Evolutionary conservation across 495 filamentous ascomycete species (phyloP).

Genomic region (Amniculicola lignicola): DNA sequence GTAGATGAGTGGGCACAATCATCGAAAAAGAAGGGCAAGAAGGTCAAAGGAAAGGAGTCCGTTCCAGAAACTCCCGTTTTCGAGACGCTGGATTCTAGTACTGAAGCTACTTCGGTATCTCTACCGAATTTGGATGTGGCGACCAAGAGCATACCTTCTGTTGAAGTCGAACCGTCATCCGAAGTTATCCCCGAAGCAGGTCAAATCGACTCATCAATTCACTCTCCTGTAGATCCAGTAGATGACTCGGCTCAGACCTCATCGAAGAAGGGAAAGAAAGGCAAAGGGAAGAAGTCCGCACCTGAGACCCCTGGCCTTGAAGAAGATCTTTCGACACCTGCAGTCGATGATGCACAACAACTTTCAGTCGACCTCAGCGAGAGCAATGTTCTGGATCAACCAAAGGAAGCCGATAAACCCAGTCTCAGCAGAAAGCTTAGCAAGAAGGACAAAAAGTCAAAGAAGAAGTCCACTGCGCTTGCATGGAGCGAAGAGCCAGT

Average conservation of each 20-base stretch:
- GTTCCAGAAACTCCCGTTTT: conserved; percentile 6
- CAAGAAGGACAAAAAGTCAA: conserved; percentile 34
- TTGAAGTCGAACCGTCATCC: too few relatives aligned
- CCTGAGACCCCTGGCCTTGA: conserved; percentile 15
- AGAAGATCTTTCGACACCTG: too few relatives aligned
- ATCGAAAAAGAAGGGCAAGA: conserved; percentile 24
- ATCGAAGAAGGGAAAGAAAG: conserved; percentile 25
- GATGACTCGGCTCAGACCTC: neutral
- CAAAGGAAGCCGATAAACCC: conserved; percentile 11
- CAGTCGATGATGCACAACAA: too few relatives aligned
- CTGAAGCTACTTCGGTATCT: neutral
- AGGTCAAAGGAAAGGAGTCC: conserved; percentile 30
- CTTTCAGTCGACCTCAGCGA: too few relatives aligned
- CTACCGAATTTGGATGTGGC: neutral
- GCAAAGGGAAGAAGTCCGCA: conserved; percentile 27
- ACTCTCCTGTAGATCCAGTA: neutral
- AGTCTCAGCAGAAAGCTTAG: conserved; percentile 14
- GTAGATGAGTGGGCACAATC: conserved; percentile 21
- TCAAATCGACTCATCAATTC: too few relatives aligned
- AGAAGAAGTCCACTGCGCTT: conserved; percentile 25
- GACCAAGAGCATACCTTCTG: neutral
- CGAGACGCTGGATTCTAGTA: neutral
- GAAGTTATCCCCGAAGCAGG: too few relatives aligned
- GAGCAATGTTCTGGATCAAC: too few relatives aligned
- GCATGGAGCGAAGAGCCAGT: conserved; percentile 5